These are phyloP conservation scores for Tremella fuciformis DNA, from an alignment of 768 basidiomycete species.

Conservation along the genomic window DNA sequence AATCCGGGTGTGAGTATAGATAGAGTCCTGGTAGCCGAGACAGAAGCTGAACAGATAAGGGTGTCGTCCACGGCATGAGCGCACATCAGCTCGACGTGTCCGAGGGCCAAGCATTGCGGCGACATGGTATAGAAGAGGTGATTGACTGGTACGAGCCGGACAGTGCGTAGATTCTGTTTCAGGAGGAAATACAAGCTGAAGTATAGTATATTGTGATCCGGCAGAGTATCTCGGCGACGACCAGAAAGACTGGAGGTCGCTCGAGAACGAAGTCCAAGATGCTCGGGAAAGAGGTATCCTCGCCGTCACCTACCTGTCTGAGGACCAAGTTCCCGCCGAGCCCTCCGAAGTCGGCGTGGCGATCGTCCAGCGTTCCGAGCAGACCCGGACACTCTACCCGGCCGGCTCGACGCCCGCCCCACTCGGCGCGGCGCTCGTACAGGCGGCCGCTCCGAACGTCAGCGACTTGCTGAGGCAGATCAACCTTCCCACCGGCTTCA, in stretches of 20 bases:
- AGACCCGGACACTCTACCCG: neutral
- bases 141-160: slow-evolving; percentile 43
- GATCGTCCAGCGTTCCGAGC: slow-evolving; percentile 2
- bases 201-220: slow-evolving; percentile 19
- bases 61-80: slow-evolving; percentile 21
- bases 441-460: neutral
- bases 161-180: slow-evolving; percentile 17
- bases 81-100: slow-evolving; percentile 28
- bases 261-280: slow-evolving; percentile 28
- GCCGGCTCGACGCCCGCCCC: no score
- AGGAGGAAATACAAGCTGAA: neutral
- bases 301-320: slow-evolving; percentile 9
- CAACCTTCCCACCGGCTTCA: neutral
- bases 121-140: slow-evolving; percentile 13
- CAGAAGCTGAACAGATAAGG: slow-evolving; percentile 9
- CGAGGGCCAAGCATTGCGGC: slow-evolving; percentile 26
- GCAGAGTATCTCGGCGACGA: slow-evolving; percentile 13
- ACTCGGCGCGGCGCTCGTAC: no score
- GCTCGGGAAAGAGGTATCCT: slow-evolving; percentile 37
- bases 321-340: slow-evolving; percentile 6
- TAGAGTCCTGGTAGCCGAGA: neutral
- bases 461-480: slow-evolving; percentile 5
- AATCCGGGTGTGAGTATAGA: slow-evolving; percentile 15
- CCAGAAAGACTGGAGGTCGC: slow-evolving; percentile 1
- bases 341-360: slow-evolving; percentile 10